Evolutionary conservation across 1,284 basidiomycete species (phyloP).

Genomic region (Golubevia pallescens): DNA sequence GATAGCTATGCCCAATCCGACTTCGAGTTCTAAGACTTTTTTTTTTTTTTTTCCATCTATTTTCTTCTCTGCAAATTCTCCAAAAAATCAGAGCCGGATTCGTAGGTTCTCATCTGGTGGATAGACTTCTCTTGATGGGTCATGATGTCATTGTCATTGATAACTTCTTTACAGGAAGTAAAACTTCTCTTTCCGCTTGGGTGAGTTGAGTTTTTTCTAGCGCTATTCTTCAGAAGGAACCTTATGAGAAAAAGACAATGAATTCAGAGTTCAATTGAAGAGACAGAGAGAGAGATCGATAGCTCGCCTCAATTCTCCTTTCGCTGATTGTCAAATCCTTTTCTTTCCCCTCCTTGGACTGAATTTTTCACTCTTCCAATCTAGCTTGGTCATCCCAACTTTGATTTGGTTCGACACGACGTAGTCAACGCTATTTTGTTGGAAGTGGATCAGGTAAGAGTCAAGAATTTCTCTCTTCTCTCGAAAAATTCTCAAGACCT

Average conservation of each 20-base stretch:
- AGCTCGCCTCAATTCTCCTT: no score
- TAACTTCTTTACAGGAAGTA: constrained; percentile 97
- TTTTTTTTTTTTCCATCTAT: not conserved
- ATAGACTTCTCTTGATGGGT: constrained; percentile 94
- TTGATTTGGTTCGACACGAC: constrained; percentile 95
- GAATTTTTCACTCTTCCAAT: no score
- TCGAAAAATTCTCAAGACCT: no score
- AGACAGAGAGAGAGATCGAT: no score
- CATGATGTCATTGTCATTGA: constrained; percentile 97
- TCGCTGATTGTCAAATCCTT: no score
- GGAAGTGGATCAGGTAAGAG: constrained; percentile 34
- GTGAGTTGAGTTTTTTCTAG: constrained; percentile 20
- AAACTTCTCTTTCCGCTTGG: constrained; percentile 76
- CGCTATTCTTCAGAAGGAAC: no score
- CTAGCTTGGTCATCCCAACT: constrained; percentile 99
- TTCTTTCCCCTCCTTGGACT: no score
- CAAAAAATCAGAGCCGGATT: constrained; percentile 87
- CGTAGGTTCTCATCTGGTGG: constrained; percentile 90
- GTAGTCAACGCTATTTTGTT: constrained; percentile 67
- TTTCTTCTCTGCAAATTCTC: not conserved
- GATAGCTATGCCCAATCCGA: no score
- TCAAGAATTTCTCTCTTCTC: no score
- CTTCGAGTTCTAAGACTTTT: not conserved
- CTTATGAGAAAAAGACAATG: no score
- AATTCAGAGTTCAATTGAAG: no score